Conservation (phyloP, 441 rosid species). For the Arabidopsis lyrata region DNA sequence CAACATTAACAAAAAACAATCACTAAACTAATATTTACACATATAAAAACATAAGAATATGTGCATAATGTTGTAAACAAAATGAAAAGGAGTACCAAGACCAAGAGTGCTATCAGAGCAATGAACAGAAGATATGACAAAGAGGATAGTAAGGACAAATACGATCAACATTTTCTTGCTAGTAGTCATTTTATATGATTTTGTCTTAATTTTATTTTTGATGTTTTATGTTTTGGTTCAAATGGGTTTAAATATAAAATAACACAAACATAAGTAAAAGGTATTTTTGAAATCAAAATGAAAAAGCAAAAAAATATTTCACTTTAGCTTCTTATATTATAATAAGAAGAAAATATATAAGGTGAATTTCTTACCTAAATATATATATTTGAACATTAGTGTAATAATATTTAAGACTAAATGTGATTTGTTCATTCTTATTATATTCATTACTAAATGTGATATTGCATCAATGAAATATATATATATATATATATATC, state of each 20-base stretch:
- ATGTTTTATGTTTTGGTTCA: background rate
- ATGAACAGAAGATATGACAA: constrained; percentile 4
- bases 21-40: background rate
- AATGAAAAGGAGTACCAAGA: background rate
- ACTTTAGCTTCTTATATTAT: background rate
- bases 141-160: background rate
- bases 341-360: background rate
- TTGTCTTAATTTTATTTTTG: background rate
- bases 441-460: too few relatives aligned
- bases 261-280: too few relatives aligned
- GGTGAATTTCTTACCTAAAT: background rate
- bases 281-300: too few relatives aligned
- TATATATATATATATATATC: too few relatives aligned
- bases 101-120: background rate
- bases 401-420: too few relatives aligned
- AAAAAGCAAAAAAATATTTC: background rate
- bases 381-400: background rate
- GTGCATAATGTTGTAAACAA: background rate
- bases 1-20: background rate
- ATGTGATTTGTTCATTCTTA: too few relatives aligned
- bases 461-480: too few relatives aligned
- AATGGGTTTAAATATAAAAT: too few relatives aligned
- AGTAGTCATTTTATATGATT: background rate
- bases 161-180: background rate
- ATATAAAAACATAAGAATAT: background rate